phyloP scores from a whole-genome alignment of 2,329 filamentous ascomycete genomes.

The Calonectria fujianensis region DNA sequence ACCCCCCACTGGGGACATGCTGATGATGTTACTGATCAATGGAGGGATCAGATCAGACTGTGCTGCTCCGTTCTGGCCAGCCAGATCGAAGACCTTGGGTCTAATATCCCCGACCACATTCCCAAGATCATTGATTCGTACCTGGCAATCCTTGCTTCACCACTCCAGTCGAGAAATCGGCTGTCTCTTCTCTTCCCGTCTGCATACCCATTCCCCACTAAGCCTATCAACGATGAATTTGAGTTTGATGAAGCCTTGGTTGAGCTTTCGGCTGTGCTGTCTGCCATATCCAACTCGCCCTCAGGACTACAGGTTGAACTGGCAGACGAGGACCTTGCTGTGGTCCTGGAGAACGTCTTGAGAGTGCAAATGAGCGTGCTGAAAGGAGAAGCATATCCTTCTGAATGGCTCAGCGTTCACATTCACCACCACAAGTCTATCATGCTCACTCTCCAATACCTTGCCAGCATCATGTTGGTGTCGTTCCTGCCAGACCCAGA shows the following conservation, averaged over 20 bases:
- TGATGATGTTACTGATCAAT: slow-evolving; percentile 85
- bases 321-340: slow-evolving; percentile 82
- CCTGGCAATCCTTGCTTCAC: slow-evolving; percentile 79
- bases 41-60: slow-evolving; percentile 93
- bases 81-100: slow-evolving; percentile 85
- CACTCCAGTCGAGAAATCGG: slow-evolving; percentile 74
- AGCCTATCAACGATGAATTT: slow-evolving; percentile 76
- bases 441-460: slow-evolving; percentile 88
- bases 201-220: slow-evolving; percentile 90
- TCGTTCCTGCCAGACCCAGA: slow-evolving; percentile 91
- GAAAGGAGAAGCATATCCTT: slow-evolving; percentile 90
- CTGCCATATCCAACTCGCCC: slow-evolving; percentile 84
- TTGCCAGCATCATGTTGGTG: slow-evolving; percentile 87
- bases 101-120: slow-evolving; percentile 91
- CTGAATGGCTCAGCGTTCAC: slow-evolving; percentile 92
- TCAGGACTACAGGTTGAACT: slow-evolving; percentile 84
- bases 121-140: slow-evolving; percentile 95
- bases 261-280: slow-evolving; percentile 91
- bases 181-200: slow-evolving; percentile 94
- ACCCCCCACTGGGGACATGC: slow-evolving; percentile 93
- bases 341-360: slow-evolving; percentile 85
- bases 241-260: slow-evolving; percentile 90
- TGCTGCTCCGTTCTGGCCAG: slow-evolving; percentile 95
- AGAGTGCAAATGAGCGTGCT: slow-evolving; percentile 93
- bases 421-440: slow-evolving; percentile 95